phyloP scores from a whole-genome alignment of 2,329 filamentous ascomycete genomes.

The Exophiala bonariae region DNA sequence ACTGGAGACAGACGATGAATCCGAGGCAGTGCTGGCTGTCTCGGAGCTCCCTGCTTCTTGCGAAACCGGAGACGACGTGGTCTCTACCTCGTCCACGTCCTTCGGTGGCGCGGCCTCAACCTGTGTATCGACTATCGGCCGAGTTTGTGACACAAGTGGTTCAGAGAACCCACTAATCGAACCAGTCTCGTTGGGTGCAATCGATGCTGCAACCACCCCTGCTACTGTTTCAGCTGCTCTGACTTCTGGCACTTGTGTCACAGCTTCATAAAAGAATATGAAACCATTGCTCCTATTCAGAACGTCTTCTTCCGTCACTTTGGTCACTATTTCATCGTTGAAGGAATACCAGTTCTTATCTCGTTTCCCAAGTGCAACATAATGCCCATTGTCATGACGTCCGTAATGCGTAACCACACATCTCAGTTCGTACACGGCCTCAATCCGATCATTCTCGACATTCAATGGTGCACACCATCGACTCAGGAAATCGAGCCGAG shows the following conservation, averaged over 20 bases:
- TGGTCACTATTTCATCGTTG: conserved; percentile 81
- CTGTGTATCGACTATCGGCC: too few species aligned
- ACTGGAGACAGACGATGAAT: too few species aligned
- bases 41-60: too few species aligned
- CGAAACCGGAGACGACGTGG: too few species aligned
- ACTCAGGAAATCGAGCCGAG: conserved; percentile 71
- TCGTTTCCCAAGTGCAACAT: conserved; percentile 78
- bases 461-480: conserved; percentile 53
- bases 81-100: too few species aligned
- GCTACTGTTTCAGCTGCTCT: neutral
- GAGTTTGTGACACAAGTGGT: too few species aligned
- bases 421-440: conserved; percentile 68
- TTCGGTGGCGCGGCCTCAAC: too few species aligned
- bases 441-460: conserved; percentile 39
- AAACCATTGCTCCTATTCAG: conserved; percentile 80
- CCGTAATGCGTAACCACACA: conserved; percentile 89
- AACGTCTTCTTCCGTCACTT: conserved; percentile 71
- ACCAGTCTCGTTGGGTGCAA: too few species aligned
- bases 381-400: conserved; percentile 91
- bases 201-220: too few species aligned
- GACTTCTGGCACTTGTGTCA: conserved; percentile 31
- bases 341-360: conserved; percentile 73
- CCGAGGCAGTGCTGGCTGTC: too few species aligned
- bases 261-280: conserved; percentile 93
- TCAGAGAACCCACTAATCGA: too few species aligned